Conservation (phyloP, 208 protist genomes). For the Trypanosomatidae sp. region DNA sequence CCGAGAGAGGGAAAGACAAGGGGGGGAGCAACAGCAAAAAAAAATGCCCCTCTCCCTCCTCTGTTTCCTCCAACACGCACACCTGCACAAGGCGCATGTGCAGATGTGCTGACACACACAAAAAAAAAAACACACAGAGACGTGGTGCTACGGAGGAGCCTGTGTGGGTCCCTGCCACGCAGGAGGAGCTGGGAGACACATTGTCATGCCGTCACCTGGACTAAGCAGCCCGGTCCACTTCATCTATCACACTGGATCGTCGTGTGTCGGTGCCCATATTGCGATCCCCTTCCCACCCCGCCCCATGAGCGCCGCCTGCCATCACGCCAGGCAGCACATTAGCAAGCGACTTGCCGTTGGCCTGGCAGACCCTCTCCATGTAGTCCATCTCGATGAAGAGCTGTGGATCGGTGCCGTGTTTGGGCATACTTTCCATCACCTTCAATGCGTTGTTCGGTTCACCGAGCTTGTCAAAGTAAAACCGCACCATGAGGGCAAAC, state of each 20-base stretch:
- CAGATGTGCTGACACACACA: neutral
- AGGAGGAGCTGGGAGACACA: neutral
- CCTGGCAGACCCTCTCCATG: constrained; percentile 84
- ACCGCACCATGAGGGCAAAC: constrained; percentile 94
- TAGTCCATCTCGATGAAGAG: constrained; percentile 90
- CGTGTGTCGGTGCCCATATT: constrained; percentile 17
- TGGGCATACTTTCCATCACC: constrained; percentile 92
- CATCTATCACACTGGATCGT: constrained; percentile 31
- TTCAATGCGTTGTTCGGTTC: constrained; percentile 85
- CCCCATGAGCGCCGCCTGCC: neutral
- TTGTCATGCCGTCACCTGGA: neutral
- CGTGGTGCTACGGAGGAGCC: neutral
- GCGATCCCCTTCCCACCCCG: constrained; percentile 7
- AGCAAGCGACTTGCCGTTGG: constrained; percentile 62
- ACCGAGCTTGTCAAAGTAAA: constrained; percentile 82
- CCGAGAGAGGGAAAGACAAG: neutral
- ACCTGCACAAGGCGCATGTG: neutral
- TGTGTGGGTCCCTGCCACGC: neutral
- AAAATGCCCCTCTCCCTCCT: neutral
- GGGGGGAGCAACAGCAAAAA: neutral
- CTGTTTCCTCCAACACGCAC: neutral
- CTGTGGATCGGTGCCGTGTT: constrained; percentile 82
- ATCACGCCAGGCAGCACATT: constrained; percentile 41
- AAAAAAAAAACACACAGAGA: neutral
- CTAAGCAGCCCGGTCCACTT: constrained; percentile 5